A percentile compares a stretch with the other conserved stretches of the same genome.
phyloP scores from a whole-genome alignment of 306 rosid genomes.

The Acacia crassicarpa region DNA sequence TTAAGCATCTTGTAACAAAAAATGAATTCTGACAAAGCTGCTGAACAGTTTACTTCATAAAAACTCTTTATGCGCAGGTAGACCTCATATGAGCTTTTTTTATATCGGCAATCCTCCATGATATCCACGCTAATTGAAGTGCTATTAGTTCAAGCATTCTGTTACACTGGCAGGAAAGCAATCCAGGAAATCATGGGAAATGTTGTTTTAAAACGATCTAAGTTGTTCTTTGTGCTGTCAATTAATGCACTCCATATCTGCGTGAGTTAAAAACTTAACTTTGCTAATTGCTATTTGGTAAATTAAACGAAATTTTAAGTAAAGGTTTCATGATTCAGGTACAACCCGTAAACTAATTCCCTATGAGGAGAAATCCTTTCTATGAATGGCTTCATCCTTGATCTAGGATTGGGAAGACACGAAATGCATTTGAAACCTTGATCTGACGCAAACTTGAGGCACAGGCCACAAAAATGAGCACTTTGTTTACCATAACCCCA shows the following conservation, averaged over 20 bases:
- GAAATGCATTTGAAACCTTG: background rate
- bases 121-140: background rate
- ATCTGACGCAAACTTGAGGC: slow-evolving; percentile 9
- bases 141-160: background rate
- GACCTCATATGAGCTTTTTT: background rate
- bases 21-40: background rate
- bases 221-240: background rate
- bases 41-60: background rate
- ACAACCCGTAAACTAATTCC: background rate
- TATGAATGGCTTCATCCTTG: background rate
- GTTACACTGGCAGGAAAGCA: background rate
- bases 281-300: background rate
- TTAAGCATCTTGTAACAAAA: background rate
- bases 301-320: background rate
- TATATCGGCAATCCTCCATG: background rate
- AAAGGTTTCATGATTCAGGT: background rate
- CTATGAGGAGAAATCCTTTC: background rate
- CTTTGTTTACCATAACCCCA: background rate
- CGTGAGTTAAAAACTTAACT: background rate
- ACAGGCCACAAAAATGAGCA: slow-evolving; percentile 1
- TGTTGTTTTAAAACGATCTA: background rate
- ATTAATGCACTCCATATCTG: slow-evolving; percentile 3
- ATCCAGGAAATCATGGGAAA: background rate
- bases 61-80: background rate
- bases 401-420: background rate